phyloP scores from a whole-genome alignment of 2,329 filamentous ascomycete species.

The Diplodia intermedia region DNA sequence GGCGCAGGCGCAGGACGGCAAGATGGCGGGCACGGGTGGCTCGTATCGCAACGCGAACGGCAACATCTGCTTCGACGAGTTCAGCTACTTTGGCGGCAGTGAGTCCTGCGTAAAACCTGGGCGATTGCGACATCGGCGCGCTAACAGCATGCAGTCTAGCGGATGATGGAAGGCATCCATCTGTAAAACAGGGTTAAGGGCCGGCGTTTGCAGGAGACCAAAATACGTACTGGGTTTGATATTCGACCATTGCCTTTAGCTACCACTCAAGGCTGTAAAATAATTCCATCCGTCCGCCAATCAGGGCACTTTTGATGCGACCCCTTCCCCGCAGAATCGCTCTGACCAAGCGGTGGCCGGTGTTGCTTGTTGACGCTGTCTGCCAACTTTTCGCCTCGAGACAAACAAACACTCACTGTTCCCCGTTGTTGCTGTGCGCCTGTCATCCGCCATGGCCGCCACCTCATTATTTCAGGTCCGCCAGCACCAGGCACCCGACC shows the following conservation, averaged over 20 bases:
- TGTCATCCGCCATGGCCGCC: conserved; percentile 1
- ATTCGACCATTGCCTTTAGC: neutral
- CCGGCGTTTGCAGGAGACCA: conserved; percentile 14
- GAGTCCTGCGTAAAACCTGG: neutral
- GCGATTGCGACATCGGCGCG: conserved; percentile 23
- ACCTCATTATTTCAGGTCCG: conserved; percentile 8
- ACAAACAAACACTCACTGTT: too few relatives aligned
- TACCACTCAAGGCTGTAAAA: conserved; percentile 4
- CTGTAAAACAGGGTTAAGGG: conserved; percentile 18
- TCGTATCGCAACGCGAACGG: conserved; percentile 30
- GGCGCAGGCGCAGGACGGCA: neutral
- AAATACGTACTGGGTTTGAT: conserved; percentile 12
- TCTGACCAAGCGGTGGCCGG: conserved; percentile 9
- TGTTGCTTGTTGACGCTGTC: conserved; percentile 16
- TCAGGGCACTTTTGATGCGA: neutral
- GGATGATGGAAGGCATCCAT: neutral
- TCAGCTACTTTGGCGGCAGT: conserved; percentile 27
- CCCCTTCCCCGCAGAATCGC: conserved; percentile 2
- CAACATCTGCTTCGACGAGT: conserved; percentile 31
- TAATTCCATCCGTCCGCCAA: neutral
- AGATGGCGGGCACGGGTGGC: conserved; percentile 21
- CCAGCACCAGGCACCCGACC: conserved; percentile 11
- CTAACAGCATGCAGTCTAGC: conserved; percentile 23
- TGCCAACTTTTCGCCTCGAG: neutral
- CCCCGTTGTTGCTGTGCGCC: neutral